Percentiles rank a stretch among this genome's conserved stretches.
These are phyloP conservation scores for Vanrija sp. DNA, from an alignment of 1,284 basidiomycete genomes.

Conservation along the genomic window DNA sequence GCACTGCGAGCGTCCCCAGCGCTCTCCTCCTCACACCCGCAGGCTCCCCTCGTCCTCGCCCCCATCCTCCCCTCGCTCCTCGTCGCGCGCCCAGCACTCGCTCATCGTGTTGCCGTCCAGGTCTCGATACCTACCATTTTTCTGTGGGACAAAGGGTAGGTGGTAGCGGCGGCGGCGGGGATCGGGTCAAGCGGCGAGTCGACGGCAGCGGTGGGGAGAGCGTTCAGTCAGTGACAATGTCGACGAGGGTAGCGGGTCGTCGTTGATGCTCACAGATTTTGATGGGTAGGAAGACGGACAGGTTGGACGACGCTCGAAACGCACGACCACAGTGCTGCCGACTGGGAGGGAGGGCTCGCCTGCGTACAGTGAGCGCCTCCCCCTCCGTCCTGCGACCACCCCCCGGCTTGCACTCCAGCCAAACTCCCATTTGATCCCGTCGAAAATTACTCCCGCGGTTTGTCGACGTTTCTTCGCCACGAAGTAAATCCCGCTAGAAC, in stretches of 20 bases:
- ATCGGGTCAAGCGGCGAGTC: neutral
- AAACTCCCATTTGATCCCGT: neutral
- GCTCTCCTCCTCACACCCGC: neutral
- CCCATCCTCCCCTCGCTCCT: too few relatives aligned
- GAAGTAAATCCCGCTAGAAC: too few relatives aligned
- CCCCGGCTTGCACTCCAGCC: neutral
- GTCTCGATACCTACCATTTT: conserved; percentile 10
- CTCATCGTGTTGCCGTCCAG: neutral
- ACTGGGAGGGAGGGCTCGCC: too few relatives aligned
- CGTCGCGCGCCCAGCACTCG: neutral
- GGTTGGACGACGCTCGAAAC: too few relatives aligned
- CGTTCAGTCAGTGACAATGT: too few relatives aligned
- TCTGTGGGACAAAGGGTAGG: conserved; percentile 4
- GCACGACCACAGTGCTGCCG: too few relatives aligned
- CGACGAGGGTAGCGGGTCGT: too few relatives aligned
- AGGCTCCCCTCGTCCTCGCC: neutral
- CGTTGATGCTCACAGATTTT: too few relatives aligned
- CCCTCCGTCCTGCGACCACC: neutral
- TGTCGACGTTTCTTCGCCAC: too few relatives aligned
- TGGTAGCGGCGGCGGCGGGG: neutral
- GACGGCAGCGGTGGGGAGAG: conserved; percentile 3
- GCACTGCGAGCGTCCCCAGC: neutral
- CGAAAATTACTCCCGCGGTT: too few relatives aligned
- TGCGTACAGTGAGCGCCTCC: too few relatives aligned
- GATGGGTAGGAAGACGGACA: too few relatives aligned